Evolutionary conservation across 139 green algal genomes (phyloP), one percentile per base, ranked within the genome.

Genomic region (Chlamydomonas incerta): DNA sequence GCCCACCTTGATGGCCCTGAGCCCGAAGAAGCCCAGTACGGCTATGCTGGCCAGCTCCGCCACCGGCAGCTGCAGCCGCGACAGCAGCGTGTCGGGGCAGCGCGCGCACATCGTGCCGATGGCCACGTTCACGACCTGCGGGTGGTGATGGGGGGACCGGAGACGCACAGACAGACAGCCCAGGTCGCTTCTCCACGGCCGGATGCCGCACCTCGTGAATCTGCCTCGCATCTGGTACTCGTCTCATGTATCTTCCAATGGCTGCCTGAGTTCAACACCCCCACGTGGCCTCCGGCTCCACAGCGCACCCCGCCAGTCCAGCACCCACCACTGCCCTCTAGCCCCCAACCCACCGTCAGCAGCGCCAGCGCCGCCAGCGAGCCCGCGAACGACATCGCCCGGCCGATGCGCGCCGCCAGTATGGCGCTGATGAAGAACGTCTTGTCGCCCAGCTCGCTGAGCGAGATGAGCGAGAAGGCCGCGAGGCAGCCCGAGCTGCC

Each of bases 361-460:
- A 97, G 50, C 3, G 81, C 65, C 17, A 98, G 91, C 2, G 95
- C 93, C 21, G 85, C 63, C 8, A 94, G 47, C 14, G 91, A 94
- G 31, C 95, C 96, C 9, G 90, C 60, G 50, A 96, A 97, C 47
- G 87, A 92, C 69, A 96, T 80, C 75, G 74, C 84, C 47, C 88
- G 91, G 63, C 91, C 96, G 29, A 96, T 86, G 71, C 93, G 92
- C 95, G 98, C 98, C 21, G 97, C 97, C n/a, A 99, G 91, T 58
- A 99, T 90, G 3, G 94, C 97, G 0, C 97, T 97, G 52, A 99
- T 99, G 94, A 99, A 99, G 86, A 99, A 99, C 5, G 98, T 99
- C 90, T 99, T 99, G 88, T 99, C 98, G 0, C 98, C 97, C 29
- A 99, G 92, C 87, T 99, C 98, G 20, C 88, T 96, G 0, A 98